phyloP scores from a whole-genome alignment of 805 yeast genomes.

The Vanderwaltozyma yarrowii region DNA sequence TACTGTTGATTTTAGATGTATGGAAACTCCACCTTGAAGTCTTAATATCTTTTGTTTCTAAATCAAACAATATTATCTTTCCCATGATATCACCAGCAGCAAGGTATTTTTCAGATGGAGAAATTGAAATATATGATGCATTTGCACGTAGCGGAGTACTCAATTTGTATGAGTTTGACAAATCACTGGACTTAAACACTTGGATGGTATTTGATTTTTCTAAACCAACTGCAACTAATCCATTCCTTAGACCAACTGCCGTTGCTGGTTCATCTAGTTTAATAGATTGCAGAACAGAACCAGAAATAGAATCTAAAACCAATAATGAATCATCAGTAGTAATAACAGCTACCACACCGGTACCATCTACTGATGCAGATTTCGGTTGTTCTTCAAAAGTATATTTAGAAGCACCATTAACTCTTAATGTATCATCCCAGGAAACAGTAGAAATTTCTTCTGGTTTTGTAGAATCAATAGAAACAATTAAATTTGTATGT shows the following conservation, averaged over 20 bases:
- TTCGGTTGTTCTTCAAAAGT: conserved; percentile 41
- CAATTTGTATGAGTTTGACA: conserved; percentile 26
- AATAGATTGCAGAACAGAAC: conserved; percentile 21
- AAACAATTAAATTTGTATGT: conserved; percentile 62
- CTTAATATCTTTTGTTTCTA: conserved; percentile 42
- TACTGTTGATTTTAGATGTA: conserved; percentile 66
- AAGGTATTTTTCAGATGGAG: conserved; percentile 55
- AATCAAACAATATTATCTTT: conserved; percentile 64
- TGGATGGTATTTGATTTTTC: conserved; percentile 32
- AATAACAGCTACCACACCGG: conserved; percentile 33
- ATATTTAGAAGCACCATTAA: conserved; percentile 15
- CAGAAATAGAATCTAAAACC: conserved; percentile 27
- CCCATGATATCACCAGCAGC: conserved; percentile 88
- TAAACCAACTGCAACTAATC: conserved; percentile 41
- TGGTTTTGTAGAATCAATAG: conserved; percentile 30
- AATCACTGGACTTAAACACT: conserved; percentile 31
- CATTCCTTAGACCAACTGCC: conserved; percentile 36
- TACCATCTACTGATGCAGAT: conserved; percentile 31
- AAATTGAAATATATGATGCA: conserved; percentile 53
- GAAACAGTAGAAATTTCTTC: conserved; percentile 46
- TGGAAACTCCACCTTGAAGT: conserved; percentile 97
- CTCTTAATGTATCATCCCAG: conserved; percentile 77
- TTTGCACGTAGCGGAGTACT: conserved; percentile 44
- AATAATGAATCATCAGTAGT: conserved; percentile 35
- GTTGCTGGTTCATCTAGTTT: conserved; percentile 34